Evolutionary conservation across 2,329 filamentous ascomycete genomes (phyloP).

Genomic region (Colletotrichum phormii): DNA sequence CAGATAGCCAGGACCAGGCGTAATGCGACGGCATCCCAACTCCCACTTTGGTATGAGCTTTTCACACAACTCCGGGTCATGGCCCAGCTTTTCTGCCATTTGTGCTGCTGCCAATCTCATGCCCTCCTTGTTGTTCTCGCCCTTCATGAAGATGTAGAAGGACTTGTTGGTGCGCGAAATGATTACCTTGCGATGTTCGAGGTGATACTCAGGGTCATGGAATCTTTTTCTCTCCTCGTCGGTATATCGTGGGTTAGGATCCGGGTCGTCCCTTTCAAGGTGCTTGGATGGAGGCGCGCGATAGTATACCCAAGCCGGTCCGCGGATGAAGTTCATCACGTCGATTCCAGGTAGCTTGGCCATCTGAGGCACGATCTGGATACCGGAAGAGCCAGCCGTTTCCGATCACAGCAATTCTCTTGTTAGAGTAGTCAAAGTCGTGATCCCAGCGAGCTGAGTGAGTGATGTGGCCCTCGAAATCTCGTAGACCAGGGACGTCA

Average conservation of each 20-base stretch:
- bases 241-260: conserved; percentile 42
- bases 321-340: conserved; percentile 45
- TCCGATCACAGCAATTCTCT: conserved; percentile 27
- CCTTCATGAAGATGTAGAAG: conserved; percentile 52
- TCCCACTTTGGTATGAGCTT: conserved; percentile 29
- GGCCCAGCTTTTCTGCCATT: conserved; percentile 55
- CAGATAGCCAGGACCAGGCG: conserved; percentile 39
- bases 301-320: conserved; percentile 50
- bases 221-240: conserved; percentile 54
- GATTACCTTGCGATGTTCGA: conserved; percentile 57
- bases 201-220: conserved; percentile 50
- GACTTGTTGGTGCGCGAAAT: conserved; percentile 42
- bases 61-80: background rate
- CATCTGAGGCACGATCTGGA: background rate
- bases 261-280: conserved; percentile 43
- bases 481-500: conserved; percentile 55
- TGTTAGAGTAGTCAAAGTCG: conserved; percentile 41
- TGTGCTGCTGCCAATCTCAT: conserved; percentile 55
- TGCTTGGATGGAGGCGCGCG: conserved; percentile 47
- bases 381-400: background rate
- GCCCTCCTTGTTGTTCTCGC: conserved; percentile 45
- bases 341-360: background rate
- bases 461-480: conserved; percentile 48
- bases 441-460: conserved; percentile 51
- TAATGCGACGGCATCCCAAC: conserved; percentile 39